Base-by-base conservation (phyloP, 257 asterid species). In the Penstemon eatonii region DNA sequence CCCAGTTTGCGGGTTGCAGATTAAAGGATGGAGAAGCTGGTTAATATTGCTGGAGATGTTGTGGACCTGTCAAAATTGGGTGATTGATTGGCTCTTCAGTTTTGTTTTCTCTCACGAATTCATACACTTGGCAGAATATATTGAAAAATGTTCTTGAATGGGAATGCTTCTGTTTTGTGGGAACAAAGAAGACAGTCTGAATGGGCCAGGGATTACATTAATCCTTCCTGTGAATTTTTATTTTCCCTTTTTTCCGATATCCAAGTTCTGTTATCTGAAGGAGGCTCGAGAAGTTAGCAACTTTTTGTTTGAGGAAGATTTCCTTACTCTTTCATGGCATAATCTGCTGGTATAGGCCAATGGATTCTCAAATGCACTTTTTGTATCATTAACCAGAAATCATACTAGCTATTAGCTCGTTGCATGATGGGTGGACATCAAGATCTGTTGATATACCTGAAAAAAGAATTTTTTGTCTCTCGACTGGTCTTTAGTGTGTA, bases 1-100 rank as follows among this genome's bases (percentile, higher is more conserved):
- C 82, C 85, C 85, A 76, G 81, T 74, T 75, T 78, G 79, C 76
- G 79, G 76, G 87, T 69, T 84, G 88, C 84, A 68, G 87, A 76
- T 78, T 68, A 64, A 63, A 70, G 55, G 66, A 81, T 69, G 82
- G 78, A 55, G 87, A 66, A 74, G 86, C 83, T 79, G 79, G 76
- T 78, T 76, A 69, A 65, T 73, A 87, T 79, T 77, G 86, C 85
- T 75, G 79, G 82, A 76, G 72, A 43, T 74, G 71, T 74, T 73
- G 73, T 74, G 82, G 75, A 73, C 72, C 68, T 84, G 75, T 72
- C 84, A 60, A 79, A 66, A 74, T 67, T 60, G 73, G 74, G 59
- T 73, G 68, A 64, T 73, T 78, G 36, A 5, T 39, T 59, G 63
- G 40, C 64, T 37, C 64, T 5, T 59, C 5, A 59, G 64, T 7